A percentile compares a stretch with the other conserved stretches of the same genome.
Evolutionary conservation across 331 rosid genomes (phyloP).

Genomic region (Pyracantha coccinea): DNA sequence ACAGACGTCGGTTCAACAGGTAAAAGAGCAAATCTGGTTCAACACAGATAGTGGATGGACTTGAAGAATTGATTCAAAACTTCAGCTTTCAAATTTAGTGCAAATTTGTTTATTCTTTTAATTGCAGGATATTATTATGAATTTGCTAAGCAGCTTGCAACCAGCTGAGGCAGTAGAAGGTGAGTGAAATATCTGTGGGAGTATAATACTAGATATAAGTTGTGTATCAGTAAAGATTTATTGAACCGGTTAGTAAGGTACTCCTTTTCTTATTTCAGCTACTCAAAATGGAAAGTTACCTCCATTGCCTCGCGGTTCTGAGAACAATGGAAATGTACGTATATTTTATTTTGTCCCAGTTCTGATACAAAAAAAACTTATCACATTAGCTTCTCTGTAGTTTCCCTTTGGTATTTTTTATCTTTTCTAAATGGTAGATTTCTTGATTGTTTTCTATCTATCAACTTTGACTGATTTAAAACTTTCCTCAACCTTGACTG

Average conservation of each 20-base stretch:
- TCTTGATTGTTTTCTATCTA: not conserved
- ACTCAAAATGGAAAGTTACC: conserved; percentile 86
- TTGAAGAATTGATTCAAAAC: not conserved
- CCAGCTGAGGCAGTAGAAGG: conserved; percentile 63
- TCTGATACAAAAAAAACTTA: not conserved
- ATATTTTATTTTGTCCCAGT: not conserved
- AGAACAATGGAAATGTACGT: conserved; percentile 88
- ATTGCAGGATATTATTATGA: conserved; percentile 78
- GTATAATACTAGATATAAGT: conserved; percentile 15
- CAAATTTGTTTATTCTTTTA: conserved; percentile 2
- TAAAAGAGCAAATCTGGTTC: conserved; percentile 1
- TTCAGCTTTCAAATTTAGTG: too few species aligned
- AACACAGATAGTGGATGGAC: not conserved
- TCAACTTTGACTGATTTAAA: not conserved
- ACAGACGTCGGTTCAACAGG: conserved; percentile 96
- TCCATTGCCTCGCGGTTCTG: conserved; percentile 67
- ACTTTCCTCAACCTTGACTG: too few species aligned
- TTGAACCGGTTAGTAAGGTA: conserved; percentile 14
- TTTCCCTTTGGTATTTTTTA: not conserved
- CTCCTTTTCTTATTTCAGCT: conserved; percentile 39
- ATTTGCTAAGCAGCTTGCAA: conserved; percentile 65
- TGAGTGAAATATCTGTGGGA: conserved; percentile 37
- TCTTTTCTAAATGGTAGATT: not conserved
- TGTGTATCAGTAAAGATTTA: conserved; percentile 3
- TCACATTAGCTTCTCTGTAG: not conserved